Evolutionary conservation across 768 basidiomycete genomes (phyloP).

Genomic region (Mycena filopes): DNA sequence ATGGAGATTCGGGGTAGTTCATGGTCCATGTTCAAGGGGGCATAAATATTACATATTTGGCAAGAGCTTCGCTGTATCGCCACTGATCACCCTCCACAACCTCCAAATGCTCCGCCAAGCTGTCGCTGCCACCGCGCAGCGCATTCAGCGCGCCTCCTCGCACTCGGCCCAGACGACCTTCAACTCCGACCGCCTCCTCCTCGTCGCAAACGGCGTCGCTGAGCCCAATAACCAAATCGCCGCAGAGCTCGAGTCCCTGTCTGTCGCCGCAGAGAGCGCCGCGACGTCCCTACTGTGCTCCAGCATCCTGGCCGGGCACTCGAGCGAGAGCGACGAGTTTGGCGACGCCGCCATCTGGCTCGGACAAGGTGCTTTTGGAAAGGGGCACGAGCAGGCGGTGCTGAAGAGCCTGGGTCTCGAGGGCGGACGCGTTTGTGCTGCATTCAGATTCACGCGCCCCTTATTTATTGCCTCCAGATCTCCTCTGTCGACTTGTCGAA

Average conservation of each 20-base stretch:
- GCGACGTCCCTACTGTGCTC: constrained; percentile 55
- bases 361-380: constrained; percentile 52
- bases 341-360: constrained; percentile 66
- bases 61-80: too few relatives aligned
- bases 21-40: constrained; percentile 11
- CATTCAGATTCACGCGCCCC: constrained; percentile 14
- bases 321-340: constrained; percentile 68
- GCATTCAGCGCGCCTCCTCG: constrained; percentile 8
- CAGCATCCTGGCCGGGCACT: constrained; percentile 63
- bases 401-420: constrained; percentile 47
- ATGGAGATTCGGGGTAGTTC: constrained; percentile 23
- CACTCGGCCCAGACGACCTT: constrained; percentile 9
- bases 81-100: too few relatives aligned
- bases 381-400: constrained; percentile 52
- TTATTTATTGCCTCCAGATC: constrained; percentile 22
- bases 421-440: constrained; percentile 28
- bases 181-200: constrained; percentile 7
- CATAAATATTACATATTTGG: too few relatives aligned
- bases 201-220: background rate
- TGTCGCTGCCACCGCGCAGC: constrained; percentile 30
- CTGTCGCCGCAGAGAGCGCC: constrained; percentile 48
- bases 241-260: constrained; percentile 45
- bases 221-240: background rate
- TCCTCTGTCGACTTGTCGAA: constrained; percentile 14
- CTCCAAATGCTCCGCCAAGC: constrained; percentile 34